These are phyloP conservation scores for Carex littledalei DNA, from an alignment of 176 grass and related monocot genomes.

Conservation along the genomic window DNA sequence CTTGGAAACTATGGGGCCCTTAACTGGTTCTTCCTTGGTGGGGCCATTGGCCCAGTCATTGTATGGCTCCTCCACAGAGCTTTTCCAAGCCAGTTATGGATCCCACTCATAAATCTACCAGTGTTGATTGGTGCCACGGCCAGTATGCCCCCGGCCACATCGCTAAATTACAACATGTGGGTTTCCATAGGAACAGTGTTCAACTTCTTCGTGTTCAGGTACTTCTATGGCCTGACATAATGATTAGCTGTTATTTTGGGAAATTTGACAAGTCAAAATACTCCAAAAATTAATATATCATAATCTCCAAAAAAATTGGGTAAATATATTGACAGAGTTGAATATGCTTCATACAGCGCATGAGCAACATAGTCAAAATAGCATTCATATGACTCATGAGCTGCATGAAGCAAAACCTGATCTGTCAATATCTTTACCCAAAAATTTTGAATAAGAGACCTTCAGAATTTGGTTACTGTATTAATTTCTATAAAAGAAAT, in stretches of 20 bases:
- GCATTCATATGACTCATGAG: no score
- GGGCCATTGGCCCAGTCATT: constrained; percentile 38
- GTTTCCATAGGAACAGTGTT: constrained; percentile 54
- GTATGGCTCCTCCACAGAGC: constrained; percentile 59
- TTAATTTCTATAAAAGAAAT: background rate
- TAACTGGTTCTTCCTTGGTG: constrained; percentile 86
- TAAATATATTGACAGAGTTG: no score
- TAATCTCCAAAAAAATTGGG: background rate
- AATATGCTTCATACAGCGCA: no score
- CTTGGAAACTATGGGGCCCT: constrained; percentile 62
- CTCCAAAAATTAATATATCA: background rate
- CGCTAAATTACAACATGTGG: constrained; percentile 84
- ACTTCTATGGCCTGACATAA: background rate
- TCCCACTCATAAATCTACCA: constrained; percentile 73
- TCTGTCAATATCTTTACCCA: no score
- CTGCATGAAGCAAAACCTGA: no score
- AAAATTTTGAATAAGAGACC: background rate
- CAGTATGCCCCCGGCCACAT: constrained; percentile 70
- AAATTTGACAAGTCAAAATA: background rate
- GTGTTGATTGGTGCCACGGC: constrained; percentile 69
- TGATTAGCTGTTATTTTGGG: background rate
- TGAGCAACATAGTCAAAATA: no score
- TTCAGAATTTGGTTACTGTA: background rate
- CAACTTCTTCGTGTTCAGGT: constrained; percentile 73
- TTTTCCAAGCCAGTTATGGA: constrained; percentile 60